Evolutionary conservation across 768 basidiomycete species (phyloP), one percentile per base, ranked within the genome.

Genomic region (Lactarius hatsudake): DNA sequence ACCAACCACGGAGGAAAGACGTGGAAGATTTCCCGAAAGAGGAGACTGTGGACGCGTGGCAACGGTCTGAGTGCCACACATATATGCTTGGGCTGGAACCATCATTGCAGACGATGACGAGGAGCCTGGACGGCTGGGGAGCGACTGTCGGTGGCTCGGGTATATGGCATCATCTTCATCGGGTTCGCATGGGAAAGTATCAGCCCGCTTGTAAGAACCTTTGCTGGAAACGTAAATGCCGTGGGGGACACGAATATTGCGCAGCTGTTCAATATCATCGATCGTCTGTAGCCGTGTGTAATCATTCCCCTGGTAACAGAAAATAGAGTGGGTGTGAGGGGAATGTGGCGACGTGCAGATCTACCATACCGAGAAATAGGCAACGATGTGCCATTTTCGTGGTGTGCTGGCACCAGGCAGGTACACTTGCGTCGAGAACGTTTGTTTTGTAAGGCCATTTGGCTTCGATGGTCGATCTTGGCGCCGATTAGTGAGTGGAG

Each of bases 391-490:
- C 90, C 90, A 93, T 82, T 91, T 91, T 53, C 85, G 83, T 34
- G 83, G 82, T 61, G 82, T 82, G 63, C 78, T 79, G 45, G 82
- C 78, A 59, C 84, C 86, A 45, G 86, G 87, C 66, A 87, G 79
- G 73, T 87, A 81, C 55, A 91, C 89, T 45, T 86, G 84, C 34
- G 90, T 90, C 9, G 90, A 91, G 73, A 91, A 92, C 0, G 91
- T 93, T 74, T 93, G 91, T 78, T 93, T 93, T 53, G 90, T 93
- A 61, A 93, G 81, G n/a, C 91, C 91, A 69, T 89, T 86, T 18
- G 86, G 86, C 71, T 91, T 91, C 43, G 89, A 86, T 13, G 90
- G 90, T 9, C 90, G 80, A 73, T 91, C 89, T 75, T 90, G 90
- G 68, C 91, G 82, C 74, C 88, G 83, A 62, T 85, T 84, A 34